phyloP scores from a whole-genome alignment of 495 filamentous ascomycete genomes.

The Penicillium tannophilum region DNA sequence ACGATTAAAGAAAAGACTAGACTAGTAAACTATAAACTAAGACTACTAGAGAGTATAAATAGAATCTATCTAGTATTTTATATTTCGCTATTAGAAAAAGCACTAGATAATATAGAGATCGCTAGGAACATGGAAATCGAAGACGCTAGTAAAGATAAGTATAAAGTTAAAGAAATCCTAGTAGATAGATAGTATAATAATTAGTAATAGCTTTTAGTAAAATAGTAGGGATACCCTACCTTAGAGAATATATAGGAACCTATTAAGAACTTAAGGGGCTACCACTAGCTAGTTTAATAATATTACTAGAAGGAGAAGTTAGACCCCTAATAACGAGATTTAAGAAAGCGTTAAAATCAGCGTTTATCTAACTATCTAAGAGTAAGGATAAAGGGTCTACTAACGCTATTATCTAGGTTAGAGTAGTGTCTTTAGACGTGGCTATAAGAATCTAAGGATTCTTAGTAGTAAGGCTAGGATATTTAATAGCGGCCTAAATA shows the following conservation, averaged over 20 bases:
- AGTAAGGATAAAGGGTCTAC: background rate
- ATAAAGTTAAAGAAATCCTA: slow-evolving; percentile 18
- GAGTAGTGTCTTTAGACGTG: background rate
- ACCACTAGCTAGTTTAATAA: slow-evolving; percentile 4
- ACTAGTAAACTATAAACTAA: slow-evolving; percentile 15
- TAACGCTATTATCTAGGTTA: background rate
- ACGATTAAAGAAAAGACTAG: slow-evolving; percentile 12
- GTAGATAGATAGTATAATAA: slow-evolving; percentile 4
- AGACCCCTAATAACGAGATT: background rate
- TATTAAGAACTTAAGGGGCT: slow-evolving; percentile 19
- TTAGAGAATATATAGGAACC: slow-evolving; percentile 19
- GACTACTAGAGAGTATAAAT: slow-evolving; percentile 15
- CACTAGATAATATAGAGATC: slow-evolving; percentile 9
- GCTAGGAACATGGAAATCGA: slow-evolving; percentile 11
- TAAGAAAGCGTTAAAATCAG: background rate
- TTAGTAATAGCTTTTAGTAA: slow-evolving; percentile 11
- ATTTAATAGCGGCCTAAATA: background rate
- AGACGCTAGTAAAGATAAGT: slow-evolving; percentile 11
- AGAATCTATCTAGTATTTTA: slow-evolving; percentile 14
- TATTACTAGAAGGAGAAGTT: background rate
- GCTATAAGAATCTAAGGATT: background rate
- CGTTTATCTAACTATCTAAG: background rate
- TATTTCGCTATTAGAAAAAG: slow-evolving; percentile 19
- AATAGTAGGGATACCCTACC: slow-evolving; percentile 15
- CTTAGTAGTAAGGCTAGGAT: background rate